These are phyloP conservation scores for Cochlearia excelsa DNA, from an alignment of 345 rosid species.

Conservation along the genomic window DNA sequence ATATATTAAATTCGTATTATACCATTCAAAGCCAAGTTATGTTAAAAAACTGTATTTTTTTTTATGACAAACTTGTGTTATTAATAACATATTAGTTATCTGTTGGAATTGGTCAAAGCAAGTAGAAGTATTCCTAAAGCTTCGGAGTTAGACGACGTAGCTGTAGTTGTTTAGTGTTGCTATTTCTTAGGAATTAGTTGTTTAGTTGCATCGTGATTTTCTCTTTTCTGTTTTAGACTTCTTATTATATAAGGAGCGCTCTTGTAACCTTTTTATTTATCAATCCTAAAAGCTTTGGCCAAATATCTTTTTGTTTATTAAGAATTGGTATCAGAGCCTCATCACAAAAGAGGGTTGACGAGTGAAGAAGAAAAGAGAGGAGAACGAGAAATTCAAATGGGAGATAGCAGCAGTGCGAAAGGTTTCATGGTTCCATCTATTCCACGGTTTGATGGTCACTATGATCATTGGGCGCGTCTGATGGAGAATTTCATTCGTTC, in stretches of 20 bases:
- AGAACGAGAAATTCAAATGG: not conserved
- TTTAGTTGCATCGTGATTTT: not conserved
- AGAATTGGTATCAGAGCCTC: not conserved
- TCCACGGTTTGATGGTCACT: not conserved
- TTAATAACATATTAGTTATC: too few relatives aligned
- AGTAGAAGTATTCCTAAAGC: too few relatives aligned
- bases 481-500: slow-evolving; percentile 1
- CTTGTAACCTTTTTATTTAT: not conserved
- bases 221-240: not conserved
- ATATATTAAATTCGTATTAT: slow-evolving; percentile 7
- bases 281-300: not conserved
- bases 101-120: too few relatives aligned
- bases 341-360: not conserved
- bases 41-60: not conserved
- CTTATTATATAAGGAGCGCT: not conserved
- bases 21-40: slow-evolving; percentile 3
- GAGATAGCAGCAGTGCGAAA: not conserved
- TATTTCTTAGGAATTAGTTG: too few relatives aligned
- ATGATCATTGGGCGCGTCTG: not conserved
- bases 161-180: too few relatives aligned
- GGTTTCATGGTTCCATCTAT: not conserved
- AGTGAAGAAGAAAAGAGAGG: not conserved
- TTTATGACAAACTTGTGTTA: too few relatives aligned
- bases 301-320: too few relatives aligned
- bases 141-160: too few relatives aligned